phyloP scores from a whole-genome alignment of 1,139 yeast genomes.

The Suhomyces chickasaworum region DNA sequence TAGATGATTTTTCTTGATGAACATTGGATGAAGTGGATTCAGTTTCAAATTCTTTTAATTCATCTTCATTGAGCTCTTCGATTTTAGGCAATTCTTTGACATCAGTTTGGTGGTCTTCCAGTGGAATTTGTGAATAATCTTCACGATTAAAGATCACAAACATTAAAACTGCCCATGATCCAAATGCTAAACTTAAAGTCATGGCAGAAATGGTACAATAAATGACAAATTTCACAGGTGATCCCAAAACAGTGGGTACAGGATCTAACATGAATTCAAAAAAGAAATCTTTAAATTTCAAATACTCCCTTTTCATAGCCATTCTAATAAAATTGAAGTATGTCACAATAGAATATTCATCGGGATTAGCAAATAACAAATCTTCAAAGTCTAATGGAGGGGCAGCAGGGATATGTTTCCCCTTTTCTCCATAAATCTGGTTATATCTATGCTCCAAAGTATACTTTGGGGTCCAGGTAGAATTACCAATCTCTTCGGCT shows the following conservation, averaged over 20 bases:
- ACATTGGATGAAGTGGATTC: constrained; percentile 2
- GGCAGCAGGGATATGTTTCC: constrained; percentile 35
- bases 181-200: constrained; percentile 44
- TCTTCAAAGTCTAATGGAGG: constrained; percentile 49
- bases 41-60: neutral
- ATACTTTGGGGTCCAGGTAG: constrained; percentile 66
- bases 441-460: constrained; percentile 52
- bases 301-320: constrained; percentile 25
- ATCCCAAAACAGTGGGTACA: constrained; percentile 35
- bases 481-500: constrained; percentile 81
- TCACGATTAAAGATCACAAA: constrained; percentile 19
- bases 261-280: constrained; percentile 47
- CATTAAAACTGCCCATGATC: constrained; percentile 38
- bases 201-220: constrained; percentile 46
- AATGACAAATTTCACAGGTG: constrained; percentile 53
- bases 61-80: constrained; percentile 13
- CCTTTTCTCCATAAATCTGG: constrained; percentile 29
- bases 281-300: constrained; percentile 35
- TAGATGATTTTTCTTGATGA: neutral
- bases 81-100: constrained; percentile 1
- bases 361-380: constrained; percentile 26
- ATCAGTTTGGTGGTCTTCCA: constrained; percentile 3
- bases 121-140: neutral
- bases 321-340: constrained; percentile 25
- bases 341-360: constrained; percentile 23